phyloP scores from a whole-genome alignment of 768 basidiomycete genomes.

The Lanmaoa rubissima region DNA sequence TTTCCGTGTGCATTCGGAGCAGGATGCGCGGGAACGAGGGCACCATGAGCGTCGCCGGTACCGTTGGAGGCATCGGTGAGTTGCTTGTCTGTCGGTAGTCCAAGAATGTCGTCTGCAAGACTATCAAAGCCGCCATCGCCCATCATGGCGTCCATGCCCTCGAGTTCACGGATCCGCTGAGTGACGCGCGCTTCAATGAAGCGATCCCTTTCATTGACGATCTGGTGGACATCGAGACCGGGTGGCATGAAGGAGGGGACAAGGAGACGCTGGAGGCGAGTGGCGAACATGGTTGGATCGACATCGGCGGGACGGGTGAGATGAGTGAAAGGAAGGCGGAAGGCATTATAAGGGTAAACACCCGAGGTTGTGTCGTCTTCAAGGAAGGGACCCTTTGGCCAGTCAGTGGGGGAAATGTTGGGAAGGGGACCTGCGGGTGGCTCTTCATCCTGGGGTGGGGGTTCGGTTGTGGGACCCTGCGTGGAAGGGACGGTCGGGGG shows the following conservation, averaged over 20 bases:
- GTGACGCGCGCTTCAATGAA: conserved; percentile 87
- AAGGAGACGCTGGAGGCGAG: conserved; percentile 74
- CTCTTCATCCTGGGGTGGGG: conserved; percentile 55
- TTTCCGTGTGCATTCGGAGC: conserved; percentile 73
- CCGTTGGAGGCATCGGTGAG: conserved; percentile 32
- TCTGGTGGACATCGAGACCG: conserved; percentile 89
- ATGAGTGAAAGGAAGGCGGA: conserved; percentile 78
- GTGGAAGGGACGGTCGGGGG: conserved; percentile 25
- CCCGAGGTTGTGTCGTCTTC: conserved; percentile 79
- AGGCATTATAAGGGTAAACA: conserved; percentile 93
- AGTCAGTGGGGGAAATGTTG: conserved; percentile 51
- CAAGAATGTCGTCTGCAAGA: conserved; percentile 39
- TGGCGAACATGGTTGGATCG: conserved; percentile 62
- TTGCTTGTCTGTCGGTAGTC: conserved; percentile 1
- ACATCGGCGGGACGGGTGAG: conserved; percentile 63
- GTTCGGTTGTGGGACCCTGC: conserved; percentile 29
- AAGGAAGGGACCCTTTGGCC: conserved; percentile 71
- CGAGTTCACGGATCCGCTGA: conserved; percentile 87
- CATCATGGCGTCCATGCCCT: conserved; percentile 73
- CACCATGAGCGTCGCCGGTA: conserved; percentile 27
- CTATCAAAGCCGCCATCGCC: conserved; percentile 71
- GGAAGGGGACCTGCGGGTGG: conserved; percentile 30
- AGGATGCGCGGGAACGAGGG: conserved; percentile 39
- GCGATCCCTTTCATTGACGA: conserved; percentile 88
- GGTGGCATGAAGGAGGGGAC: conserved; percentile 88